phyloP scores from a whole-genome alignment of 2,329 filamentous ascomycete species.

The Colletotrichum chrysophilum region DNA sequence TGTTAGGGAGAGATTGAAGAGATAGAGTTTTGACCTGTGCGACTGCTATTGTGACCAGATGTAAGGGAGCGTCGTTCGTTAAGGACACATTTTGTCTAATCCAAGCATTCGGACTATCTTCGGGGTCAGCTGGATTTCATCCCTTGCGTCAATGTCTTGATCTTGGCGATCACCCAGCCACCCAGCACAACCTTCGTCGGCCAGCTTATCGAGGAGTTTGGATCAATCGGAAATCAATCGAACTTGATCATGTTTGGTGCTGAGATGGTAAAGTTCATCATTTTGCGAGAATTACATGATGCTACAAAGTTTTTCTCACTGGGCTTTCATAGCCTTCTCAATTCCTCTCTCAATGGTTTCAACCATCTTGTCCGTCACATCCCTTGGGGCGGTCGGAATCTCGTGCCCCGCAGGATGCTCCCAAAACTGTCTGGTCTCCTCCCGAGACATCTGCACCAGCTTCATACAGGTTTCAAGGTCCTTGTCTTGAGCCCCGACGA shows the following conservation, averaged over 20 bases:
- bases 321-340: neutral
- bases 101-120: neutral
- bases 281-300: neutral
- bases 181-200: neutral
- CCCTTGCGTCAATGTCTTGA: neutral
- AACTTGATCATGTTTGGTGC: neutral
- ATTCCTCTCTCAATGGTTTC: neutral
- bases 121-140: neutral
- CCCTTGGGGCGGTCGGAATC: neutral
- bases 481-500: neutral
- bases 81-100: neutral
- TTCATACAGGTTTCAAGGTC: neutral
- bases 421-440: neutral
- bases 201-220: rapidly evolving
- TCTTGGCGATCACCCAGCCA: neutral
- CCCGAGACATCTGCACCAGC: neutral
- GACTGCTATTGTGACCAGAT: rapidly evolving
- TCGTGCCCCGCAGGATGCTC: neutral
- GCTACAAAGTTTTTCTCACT: neutral
- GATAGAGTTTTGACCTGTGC: rapidly evolving
- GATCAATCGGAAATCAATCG: rapidly evolving
- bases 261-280: neutral
- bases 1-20: rapidly evolving
- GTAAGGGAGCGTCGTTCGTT: neutral
- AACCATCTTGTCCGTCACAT: neutral